Conservation (phyloP, 805 yeast genomes). For the Blastobotrys chiropterorum region DNA sequence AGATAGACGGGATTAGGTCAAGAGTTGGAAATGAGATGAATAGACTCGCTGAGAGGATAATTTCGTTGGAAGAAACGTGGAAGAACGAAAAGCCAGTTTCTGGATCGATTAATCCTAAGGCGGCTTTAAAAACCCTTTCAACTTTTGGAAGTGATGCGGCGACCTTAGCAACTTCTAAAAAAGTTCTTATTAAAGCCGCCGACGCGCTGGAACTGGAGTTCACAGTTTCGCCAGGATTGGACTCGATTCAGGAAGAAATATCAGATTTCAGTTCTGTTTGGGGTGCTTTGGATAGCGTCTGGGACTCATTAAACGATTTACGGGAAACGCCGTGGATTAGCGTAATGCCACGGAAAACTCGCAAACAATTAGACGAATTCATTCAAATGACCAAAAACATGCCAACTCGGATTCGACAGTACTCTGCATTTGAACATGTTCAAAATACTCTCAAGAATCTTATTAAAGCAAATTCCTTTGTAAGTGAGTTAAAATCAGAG, state of each 20-base stretch:
- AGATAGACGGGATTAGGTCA: slow-evolving; percentile 38
- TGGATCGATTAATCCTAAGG: slow-evolving; percentile 24
- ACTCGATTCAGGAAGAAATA: slow-evolving; percentile 42
- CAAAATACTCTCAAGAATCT: slow-evolving; percentile 40
- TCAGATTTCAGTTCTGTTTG: slow-evolving; percentile 55
- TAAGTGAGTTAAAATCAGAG: slow-evolving; percentile 48
- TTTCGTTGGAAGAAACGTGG: slow-evolving; percentile 43
- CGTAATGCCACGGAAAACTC: slow-evolving; percentile 40
- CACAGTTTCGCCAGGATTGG: slow-evolving; percentile 26
- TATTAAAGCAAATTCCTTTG: slow-evolving; percentile 34
- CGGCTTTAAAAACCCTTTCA: slow-evolving; percentile 22
- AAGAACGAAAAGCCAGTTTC: slow-evolving; percentile 26
- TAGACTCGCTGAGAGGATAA: slow-evolving; percentile 32
- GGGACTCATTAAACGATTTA: slow-evolving; percentile 41
- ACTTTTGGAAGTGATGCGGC: slow-evolving; percentile 25
- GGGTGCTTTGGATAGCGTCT: slow-evolving; percentile 50
- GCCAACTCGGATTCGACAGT: slow-evolving; percentile 57
- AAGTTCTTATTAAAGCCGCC: slow-evolving; percentile 31
- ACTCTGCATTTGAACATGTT: slow-evolving; percentile 61
- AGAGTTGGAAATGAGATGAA: slow-evolving; percentile 38
- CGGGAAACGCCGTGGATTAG: slow-evolving; percentile 44
- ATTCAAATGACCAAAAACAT: slow-evolving; percentile 41
- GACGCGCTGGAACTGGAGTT: slow-evolving; percentile 32
- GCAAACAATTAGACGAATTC: slow-evolving; percentile 45
- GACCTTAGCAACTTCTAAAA: slow-evolving; percentile 13